Evolutionary conservation across 768 basidiomycete genomes (phyloP), one percentile per base, ranked within the genome.

Genomic region (Gloeophyllum trabeum): DNA sequence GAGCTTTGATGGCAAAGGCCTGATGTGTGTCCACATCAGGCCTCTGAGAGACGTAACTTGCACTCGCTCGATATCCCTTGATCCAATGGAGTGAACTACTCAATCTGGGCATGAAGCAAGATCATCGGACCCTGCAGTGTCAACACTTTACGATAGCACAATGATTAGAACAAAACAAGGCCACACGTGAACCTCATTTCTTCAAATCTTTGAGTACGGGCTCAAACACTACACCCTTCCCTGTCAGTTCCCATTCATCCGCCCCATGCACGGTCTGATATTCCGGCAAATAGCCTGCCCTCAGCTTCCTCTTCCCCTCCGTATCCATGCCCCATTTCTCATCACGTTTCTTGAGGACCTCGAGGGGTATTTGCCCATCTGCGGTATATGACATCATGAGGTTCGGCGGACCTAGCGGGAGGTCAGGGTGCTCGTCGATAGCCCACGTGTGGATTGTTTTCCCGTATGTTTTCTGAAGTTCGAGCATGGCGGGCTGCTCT

Each of bases 401-500:
- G 28, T 60, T 54, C 2, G 70, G 71, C 1, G 66, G 69, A 14
- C 69, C 70, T 32, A 73, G 52, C 2, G 65, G 67, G 20, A 67
- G 43, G 25, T 66, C 64, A 0, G 67, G 62, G 45, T 63, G 45
- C 24, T 54, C 56, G 45, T 70, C 69, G 35, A 48, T 46, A 10
- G 59, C 50, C 61, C 66, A 66, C 7, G 61, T 64, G n/a, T 63
- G 59, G 23, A 64, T 56, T 3, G 61, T 54, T 57, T 71, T 74
- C 30, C 69, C 73, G 44, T 71, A 74, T 3, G 68, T 67, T 35
- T 58, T 54, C 42, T 73, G 67, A 3, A 71, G 53, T 43, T 67
- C 61, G 6, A 61, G 55, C 67, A 73, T 71, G 3, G 54, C 57
- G 0, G 55, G 59, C 46, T 66, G 55, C 43, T 69, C 62, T 3